Percentiles rank a stretch among this genome's conserved stretches.
Evolutionary conservation across 225 moss, liverwort and hornwort genomes (phyloP).

Genomic region (Pseudoscleropodium purum): DNA sequence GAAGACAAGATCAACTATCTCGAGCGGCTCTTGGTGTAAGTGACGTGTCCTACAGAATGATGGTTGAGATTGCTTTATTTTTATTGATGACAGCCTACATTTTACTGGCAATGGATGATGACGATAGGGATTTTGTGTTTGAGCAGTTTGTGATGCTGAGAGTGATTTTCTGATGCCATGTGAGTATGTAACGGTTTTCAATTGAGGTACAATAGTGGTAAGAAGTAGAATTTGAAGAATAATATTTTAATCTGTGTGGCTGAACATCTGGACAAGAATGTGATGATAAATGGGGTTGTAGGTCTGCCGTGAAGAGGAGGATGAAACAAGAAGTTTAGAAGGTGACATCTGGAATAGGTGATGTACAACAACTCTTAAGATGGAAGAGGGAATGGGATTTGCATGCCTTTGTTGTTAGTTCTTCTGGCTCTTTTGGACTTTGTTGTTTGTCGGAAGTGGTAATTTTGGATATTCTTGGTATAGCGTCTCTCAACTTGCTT

Average conservation of each 20-base stretch:
- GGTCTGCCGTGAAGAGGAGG: neutral
- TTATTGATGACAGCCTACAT: neutral
- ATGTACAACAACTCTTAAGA: rapidly evolving
- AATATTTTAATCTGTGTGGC: neutral
- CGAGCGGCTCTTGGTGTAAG: neutral
- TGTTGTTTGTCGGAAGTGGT: neutral
- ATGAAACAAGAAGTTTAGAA: neutral
- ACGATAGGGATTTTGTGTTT: no score
- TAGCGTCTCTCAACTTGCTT: no score
- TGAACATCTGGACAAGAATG: neutral
- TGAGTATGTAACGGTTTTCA: neutral
- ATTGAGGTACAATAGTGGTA: rapidly evolving
- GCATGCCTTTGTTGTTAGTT: neutral
- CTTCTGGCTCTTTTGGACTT: neutral
- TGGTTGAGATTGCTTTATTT: neutral
- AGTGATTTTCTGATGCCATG: neutral
- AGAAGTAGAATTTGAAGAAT: neutral
- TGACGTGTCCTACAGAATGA: neutral
- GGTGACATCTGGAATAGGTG: neutral
- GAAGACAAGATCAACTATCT: neutral
- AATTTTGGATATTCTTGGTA: no score
- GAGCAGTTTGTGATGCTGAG: neutral
- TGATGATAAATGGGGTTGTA: neutral
- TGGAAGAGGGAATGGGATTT: neutral
- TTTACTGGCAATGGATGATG: no score